These are phyloP conservation scores for Entoloma clypeatum DNA, from an alignment of 1,284 basidiomycete species.

Conservation along the genomic window DNA sequence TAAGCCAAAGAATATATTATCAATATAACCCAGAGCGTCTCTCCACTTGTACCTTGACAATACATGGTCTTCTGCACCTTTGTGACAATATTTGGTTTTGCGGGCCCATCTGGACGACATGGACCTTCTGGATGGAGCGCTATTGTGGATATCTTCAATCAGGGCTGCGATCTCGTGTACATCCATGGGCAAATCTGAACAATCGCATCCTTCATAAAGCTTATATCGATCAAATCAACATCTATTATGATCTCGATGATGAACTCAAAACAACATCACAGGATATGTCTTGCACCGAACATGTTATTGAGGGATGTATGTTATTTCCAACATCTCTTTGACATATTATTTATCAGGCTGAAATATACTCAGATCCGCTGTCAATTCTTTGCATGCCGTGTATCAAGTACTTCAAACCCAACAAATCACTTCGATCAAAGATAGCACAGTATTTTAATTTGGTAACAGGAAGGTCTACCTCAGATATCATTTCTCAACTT, in stretches of 20 bases:
- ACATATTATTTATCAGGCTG: too few species aligned
- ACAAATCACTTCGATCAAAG: too few species aligned
- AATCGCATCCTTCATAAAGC: conserved; percentile 20
- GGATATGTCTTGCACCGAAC: too few species aligned
- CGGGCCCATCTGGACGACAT: conserved; percentile 40
- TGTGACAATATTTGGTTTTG: conserved; percentile 29
- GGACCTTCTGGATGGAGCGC: conserved; percentile 38
- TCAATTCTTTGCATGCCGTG: too few species aligned
- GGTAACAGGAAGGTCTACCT: too few species aligned
- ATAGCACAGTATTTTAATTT: too few species aligned
- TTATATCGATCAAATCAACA: conserved; percentile 28
- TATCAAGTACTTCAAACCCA: too few species aligned
- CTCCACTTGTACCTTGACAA: conserved; percentile 33
- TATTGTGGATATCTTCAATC: conserved; percentile 28
- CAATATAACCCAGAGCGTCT: conserved; percentile 28
- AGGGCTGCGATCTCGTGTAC: conserved; percentile 22
- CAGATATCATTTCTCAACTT: too few species aligned
- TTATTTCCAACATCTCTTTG: too few species aligned
- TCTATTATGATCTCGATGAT: conserved; percentile 19
- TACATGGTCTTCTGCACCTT: conserved; percentile 42
- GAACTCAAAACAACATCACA: too few species aligned
- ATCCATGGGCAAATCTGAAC: conserved; percentile 28
- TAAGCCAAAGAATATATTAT: conserved; percentile 44
- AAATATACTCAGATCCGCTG: too few species aligned
- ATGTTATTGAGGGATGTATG: too few species aligned